A percentile compares a stretch with the other conserved stretches of the same genome.
Conservation (phyloP, 768 basidiomycete genomes). For the Vararia minispora region DNA sequence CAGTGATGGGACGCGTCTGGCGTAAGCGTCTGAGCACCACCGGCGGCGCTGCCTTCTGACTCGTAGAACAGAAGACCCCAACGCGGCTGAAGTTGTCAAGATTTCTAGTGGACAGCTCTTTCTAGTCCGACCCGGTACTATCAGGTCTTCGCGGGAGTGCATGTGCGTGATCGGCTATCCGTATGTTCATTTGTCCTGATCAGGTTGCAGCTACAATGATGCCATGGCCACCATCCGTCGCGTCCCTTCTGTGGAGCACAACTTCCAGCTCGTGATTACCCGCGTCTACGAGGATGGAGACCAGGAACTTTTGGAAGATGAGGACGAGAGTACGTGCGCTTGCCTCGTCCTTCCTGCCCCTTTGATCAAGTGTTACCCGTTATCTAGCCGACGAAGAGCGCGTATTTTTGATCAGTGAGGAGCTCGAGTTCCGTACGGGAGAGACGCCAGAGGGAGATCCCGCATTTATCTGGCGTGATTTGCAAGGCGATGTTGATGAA, state of each 20-base stretch:
- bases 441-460: slow-evolving; percentile 58
- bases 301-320: slow-evolving; percentile 88
- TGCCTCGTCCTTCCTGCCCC: too few relatives aligned
- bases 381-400: slow-evolving; percentile 83
- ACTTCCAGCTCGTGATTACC: slow-evolving; percentile 90
- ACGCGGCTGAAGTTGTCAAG: slow-evolving; percentile 91
- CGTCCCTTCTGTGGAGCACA: slow-evolving; percentile 63
- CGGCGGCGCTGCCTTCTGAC: slow-evolving; percentile 18
- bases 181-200: not conserved
- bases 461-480: slow-evolving; percentile 85
- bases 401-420: slow-evolving; percentile 83
- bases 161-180: slow-evolving; percentile 48
- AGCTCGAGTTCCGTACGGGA: slow-evolving; percentile 76
- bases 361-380: slow-evolving; percentile 2
- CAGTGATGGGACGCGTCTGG: slow-evolving; percentile 91
- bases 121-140: slow-evolving; percentile 82
- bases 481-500: slow-evolving; percentile 86
- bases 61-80: slow-evolving; percentile 66
- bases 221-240: slow-evolving; percentile 92
- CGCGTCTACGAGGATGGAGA: slow-evolving; percentile 96
- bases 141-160: slow-evolving; percentile 92
- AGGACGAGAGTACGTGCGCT: slow-evolving; percentile 72
- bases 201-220: slow-evolving; percentile 68
- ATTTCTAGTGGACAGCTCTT: slow-evolving; percentile 87
- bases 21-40: slow-evolving; percentile 72